Evolutionary conservation across 768 basidiomycete species (phyloP), one percentile per base, ranked within the genome.

Genomic region (Termitomyces sp.): DNA sequence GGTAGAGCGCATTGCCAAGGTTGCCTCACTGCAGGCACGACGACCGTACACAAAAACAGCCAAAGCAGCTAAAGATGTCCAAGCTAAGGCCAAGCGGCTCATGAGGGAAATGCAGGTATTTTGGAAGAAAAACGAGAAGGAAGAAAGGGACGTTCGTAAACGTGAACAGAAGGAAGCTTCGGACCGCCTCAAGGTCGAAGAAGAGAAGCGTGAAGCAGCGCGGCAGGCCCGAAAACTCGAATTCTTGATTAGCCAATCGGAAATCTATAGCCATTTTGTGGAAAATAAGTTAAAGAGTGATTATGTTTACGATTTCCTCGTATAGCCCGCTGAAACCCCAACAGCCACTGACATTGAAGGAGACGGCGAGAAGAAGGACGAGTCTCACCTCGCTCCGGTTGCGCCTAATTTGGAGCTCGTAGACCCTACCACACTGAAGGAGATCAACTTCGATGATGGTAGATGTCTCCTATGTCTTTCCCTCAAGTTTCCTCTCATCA

Each of bases 231-330:
- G 96, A 64, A 98, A 98, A 72, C 84, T 99, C 28, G 97, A 99
- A 75, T 99, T 98, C 76, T 79, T 99, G 73, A 95, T 99, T 72
- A 98, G 93, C 60, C 96, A 98, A 74, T 98, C 97, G 4, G 97
- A 99, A 71, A 82, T 98, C 8, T 99, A 98, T 74, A 95, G 93
- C 64, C 97, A 99, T 76, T 98, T 99, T 81, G 95, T 99, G 59
- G 96, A 96, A 35, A 97, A 87, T 74, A 98, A 98, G 75, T 82
- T 93, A 55, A 92, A 92, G 72, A 93, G 91, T 92, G 72, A 66
- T 40, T 48, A 30, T 56, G 13, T 52, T 50, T 53, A 56, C 58
- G 18, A 59, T 33, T 30, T 46, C 61, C 64, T 57, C 55, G 63
- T 55, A 60, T 50, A 59, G 38, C 55, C 20, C 49, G 58, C 60